Evolutionary conservation across 1,284 basidiomycete genomes (phyloP), one percentile per base, ranked within the genome.

Genomic region (Puccinia novopanici): DNA sequence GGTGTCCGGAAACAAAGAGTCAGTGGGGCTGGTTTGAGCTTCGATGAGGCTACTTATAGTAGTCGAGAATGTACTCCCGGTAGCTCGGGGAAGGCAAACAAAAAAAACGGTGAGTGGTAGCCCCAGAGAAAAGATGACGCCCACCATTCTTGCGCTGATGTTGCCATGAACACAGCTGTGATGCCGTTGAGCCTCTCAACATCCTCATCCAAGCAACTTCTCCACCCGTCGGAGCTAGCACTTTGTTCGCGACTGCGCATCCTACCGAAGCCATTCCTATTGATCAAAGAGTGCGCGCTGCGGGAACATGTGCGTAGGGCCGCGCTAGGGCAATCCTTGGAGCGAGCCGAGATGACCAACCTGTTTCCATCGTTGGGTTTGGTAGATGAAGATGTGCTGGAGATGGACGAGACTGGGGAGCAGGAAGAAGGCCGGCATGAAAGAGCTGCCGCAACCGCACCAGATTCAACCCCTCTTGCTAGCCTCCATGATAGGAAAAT

Each of bases 241-340:
- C 90, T 98, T n/a, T 97, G 95, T 86, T 92, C 93, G 3, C 89
- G 90, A 77, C 88, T 97, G 22, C 91, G 93, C 6, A 94, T 97
- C 81, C 88, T 96, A 54, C 95, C 95, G 0, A 93, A 93, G 84
- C 93, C 94, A 0, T 98, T 95, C 86, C 90, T 97, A 67, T 90
- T 92, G 81, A 92, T 97, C 87, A 97, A 97, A 85, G 93, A 96
- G 86, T 92, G 92, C 10, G 89, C 96, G 63, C 91, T 97, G 34
- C 90, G 93, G 50, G 95, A 97, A 87, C 95, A 94, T 84, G 92
- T 93, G 9, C 89, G 93, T n/a, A 67, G 61, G 27, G 59, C 63
- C 3, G 79, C 79, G 5, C 54, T 68, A 30, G 79, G 79, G 4
- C 8, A 24, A 24, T 37, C 54, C 4, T 54, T 80, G 15, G 27